A percentile compares a stretch with the other conserved stretches of the same genome.
These are phyloP conservation scores for Backusella tarrabulga DNA, from an alignment of 192 early-diverging fungal species.

Conservation along the genomic window DNA sequence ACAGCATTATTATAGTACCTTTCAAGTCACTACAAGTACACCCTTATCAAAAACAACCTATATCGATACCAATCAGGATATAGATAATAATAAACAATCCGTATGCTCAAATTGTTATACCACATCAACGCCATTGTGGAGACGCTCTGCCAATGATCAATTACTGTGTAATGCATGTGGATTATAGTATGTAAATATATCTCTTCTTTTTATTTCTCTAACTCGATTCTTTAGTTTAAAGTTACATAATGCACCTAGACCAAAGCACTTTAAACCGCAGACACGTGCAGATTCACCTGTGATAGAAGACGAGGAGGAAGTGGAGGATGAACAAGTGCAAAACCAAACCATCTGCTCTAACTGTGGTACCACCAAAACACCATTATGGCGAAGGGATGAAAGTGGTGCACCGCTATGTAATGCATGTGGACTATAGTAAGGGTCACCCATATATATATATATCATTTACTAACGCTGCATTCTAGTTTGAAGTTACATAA, in stretches of 20 bases:
- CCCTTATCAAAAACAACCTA: background rate
- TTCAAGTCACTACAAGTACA: background rate
- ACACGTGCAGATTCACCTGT: constrained; percentile 28
- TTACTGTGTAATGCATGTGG: constrained; percentile 97
- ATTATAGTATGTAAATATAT: constrained; percentile 62
- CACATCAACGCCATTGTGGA: constrained; percentile 92
- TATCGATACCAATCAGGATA: background rate
- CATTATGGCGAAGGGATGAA: constrained; percentile 87
- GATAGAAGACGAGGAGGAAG: background rate
- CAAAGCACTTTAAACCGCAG: constrained; percentile 73
- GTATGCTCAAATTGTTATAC: constrained; percentile 70
- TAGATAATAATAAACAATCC: background rate
- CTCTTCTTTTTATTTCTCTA: background rate
- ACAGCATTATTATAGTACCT: background rate
- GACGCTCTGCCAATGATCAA: constrained; percentile 80
- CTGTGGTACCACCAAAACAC: constrained; percentile 82
- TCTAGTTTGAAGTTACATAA: constrained; percentile 34
- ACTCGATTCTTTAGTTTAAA: constrained; percentile 46
- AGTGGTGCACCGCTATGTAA: constrained; percentile 54
- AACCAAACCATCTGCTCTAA: constrained; percentile 58
- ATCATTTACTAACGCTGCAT: background rate
- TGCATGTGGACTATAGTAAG: constrained; percentile 58
- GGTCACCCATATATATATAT: background rate
- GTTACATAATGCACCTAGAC: constrained; percentile 81
- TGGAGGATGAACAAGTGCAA: constrained; percentile 31